Evolutionary conservation across 192 early-diverging fungal species (phyloP).

Genomic region (Gamsiella multidivaricata): DNA sequence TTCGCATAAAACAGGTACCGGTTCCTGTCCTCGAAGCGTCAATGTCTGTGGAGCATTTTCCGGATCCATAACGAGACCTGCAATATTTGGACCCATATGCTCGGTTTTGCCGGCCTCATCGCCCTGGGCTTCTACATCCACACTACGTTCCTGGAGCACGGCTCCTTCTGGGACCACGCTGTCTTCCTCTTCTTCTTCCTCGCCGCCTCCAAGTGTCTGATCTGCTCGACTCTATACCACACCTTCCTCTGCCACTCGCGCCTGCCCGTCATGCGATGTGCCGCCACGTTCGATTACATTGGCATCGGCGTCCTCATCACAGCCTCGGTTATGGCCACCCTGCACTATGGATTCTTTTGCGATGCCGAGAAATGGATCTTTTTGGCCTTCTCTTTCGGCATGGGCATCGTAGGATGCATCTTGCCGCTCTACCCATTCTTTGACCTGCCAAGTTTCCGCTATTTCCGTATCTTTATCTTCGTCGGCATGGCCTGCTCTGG

Average conservation of each 20-base stretch:
- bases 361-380: conserved; percentile 63
- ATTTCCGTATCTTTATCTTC: conserved; percentile 67
- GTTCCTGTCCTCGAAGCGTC: conserved; percentile 59
- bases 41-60: conserved; percentile 69
- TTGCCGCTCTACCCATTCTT: conserved; percentile 67
- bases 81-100: conserved; percentile 75
- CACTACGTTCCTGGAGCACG: conserved; percentile 35
- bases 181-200: conserved; percentile 67
- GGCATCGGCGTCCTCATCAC: conserved; percentile 73
- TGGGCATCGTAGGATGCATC: conserved; percentile 61
- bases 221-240: conserved; percentile 71
- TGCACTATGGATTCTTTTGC: conserved; percentile 71
- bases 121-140: conserved; percentile 61
- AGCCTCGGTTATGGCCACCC: conserved; percentile 64
- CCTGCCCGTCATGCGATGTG: conserved; percentile 61
- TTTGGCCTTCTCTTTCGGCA: conserved; percentile 51
- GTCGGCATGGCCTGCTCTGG: conserved; percentile 63
- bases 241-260: conserved; percentile 70
- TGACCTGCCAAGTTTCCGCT: conserved; percentile 62
- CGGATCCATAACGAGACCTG: conserved; percentile 75
- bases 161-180: conserved; percentile 43
- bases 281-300: conserved; percentile 73
- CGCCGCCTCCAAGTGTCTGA: conserved; percentile 67
- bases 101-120: conserved; percentile 67
- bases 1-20: conserved; percentile 56